Evolutionary conservation across 2,329 filamentous ascomycete genomes (phyloP), one percentile per base, ranked within the genome.

Genomic region (Chrysoporthe puriensis): DNA sequence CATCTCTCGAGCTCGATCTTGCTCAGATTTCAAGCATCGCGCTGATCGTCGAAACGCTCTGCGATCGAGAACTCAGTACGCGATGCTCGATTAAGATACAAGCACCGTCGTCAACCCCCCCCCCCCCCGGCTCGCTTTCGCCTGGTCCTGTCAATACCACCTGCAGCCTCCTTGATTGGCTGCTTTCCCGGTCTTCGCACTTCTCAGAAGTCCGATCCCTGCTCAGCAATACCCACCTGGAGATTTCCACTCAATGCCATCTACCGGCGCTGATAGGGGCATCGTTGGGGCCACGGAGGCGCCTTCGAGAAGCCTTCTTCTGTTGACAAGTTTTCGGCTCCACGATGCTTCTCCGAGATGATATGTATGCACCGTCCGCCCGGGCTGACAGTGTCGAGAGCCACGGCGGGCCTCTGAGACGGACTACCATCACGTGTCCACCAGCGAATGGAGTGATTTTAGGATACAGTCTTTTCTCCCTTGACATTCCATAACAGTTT

Each of bases 201-300:
- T 56, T 42, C 58, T 56, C 21, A 36, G 26, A 66, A 57, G 64
- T 43, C 64, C 64, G 64, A 56, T 26, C 64, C 64, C 64, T 62
- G 58, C 36, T 48, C 18, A 16, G 48, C 7, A 8, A 44, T 36
- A 42, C 26, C 40, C 59, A 56, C 44, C 14, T 26, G 58, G 36
- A 50, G 16, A 21, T 56, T 21, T 57, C 58, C 36, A 18, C 32
- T 60, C 18, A 11, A 60, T 56, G 13, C 40, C 14, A 60, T 14
- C n/a, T 13, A 4, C 42, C 16, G 32, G 3, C 21, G 56, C 21
- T 16, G 57, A 48, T 16, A 62, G 40, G n/a, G 32, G 48, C 58
- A 36, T 21, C n/a, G 40, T 16, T 11, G 14, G 48, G 64, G 40
- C 36, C 46, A 46, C 42, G 6, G 9, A n/a, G 50, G 21, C 32